These are phyloP conservation scores for Brachypodium distachyon DNA, from an alignment of 202 grass and related monocot genomes.

Conservation along the genomic window DNA sequence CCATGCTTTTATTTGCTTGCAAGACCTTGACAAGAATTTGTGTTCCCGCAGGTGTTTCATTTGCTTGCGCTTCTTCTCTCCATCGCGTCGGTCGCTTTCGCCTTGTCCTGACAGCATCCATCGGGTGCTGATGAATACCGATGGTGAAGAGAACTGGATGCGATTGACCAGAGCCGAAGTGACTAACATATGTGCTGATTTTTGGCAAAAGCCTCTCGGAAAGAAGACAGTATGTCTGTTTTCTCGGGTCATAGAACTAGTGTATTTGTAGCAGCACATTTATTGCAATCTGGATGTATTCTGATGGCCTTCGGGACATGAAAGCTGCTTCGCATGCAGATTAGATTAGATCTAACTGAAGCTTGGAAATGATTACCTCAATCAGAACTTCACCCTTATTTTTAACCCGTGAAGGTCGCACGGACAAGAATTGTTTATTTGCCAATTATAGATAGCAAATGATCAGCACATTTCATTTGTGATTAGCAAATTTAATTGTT, in stretches of 20 bases:
- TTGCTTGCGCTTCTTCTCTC: slow-evolving; percentile 3
- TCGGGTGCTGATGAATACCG: neutral
- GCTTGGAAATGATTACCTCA: neutral
- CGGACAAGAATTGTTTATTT: neutral
- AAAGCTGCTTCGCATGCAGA: neutral
- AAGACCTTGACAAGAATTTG: neutral
- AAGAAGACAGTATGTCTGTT: neutral
- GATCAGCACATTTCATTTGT: neutral
- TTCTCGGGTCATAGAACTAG: neutral
- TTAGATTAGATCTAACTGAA: neutral
- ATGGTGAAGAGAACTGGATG: neutral
- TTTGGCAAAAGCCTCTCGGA: neutral
- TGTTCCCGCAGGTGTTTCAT: slow-evolving; percentile 38
- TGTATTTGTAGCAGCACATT: neutral
- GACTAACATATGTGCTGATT: too few relatives aligned
- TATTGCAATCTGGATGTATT: neutral
- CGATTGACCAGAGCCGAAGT: neutral
- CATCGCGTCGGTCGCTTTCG: slow-evolving; percentile 21
- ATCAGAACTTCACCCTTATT: neutral
- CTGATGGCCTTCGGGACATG: neutral
- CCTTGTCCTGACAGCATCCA: slow-evolving; percentile 44
- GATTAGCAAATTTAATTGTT: neutral
- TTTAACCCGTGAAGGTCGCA: neutral
- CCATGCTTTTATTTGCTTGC: neutral
- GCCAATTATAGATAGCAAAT: neutral